These are phyloP conservation scores for Mentha longifolia DNA, from an alignment of 257 asterid species.

Conservation along the genomic window DNA sequence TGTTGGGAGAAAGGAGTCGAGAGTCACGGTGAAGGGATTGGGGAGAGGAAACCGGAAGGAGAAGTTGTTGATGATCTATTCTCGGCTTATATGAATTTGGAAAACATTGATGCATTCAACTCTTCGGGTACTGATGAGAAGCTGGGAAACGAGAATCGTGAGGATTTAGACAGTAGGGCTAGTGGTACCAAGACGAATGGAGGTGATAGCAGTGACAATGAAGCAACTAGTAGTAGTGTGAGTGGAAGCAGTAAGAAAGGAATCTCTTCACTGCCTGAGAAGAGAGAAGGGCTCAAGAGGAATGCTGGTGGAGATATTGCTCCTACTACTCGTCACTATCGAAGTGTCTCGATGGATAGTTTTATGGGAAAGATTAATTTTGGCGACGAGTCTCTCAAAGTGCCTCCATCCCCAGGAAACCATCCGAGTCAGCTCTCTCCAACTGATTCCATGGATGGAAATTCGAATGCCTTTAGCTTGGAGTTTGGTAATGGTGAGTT, in stretches of 20 bases:
- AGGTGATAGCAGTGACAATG: slow-evolving; percentile 69
- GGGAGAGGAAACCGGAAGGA: slow-evolving; percentile 60
- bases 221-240: slow-evolving; percentile 63
- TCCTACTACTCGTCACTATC: slow-evolving; percentile 76
- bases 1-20: slow-evolving; percentile 68
- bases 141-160: slow-evolving; percentile 73
- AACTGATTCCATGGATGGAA: slow-evolving; percentile 53
- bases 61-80: slow-evolving; percentile 62
- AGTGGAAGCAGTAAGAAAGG: slow-evolving; percentile 52
- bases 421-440: slow-evolving; percentile 63
- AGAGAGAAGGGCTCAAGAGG: slow-evolving; percentile 74
- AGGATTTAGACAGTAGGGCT: slow-evolving; percentile 78
- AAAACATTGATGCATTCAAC: slow-evolving; percentile 58
- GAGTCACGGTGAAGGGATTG: slow-evolving; percentile 66
- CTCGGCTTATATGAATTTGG: slow-evolving; percentile 65
- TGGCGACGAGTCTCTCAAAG: slow-evolving; percentile 68
- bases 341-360: slow-evolving; percentile 94
- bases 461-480: slow-evolving; percentile 55
- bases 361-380: slow-evolving; percentile 76
- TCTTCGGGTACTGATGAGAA: slow-evolving; percentile 77
- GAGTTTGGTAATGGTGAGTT: slow-evolving; percentile 80
- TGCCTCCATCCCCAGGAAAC: slow-evolving; percentile 72
- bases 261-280: slow-evolving; percentile 41
- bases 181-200: slow-evolving; percentile 64
- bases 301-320: slow-evolving; percentile 75